Percentiles rank a stretch among this genome's conserved stretches.
Conservation (phyloP, 805 yeast genomes). For the Candida nitratophila region DNA sequence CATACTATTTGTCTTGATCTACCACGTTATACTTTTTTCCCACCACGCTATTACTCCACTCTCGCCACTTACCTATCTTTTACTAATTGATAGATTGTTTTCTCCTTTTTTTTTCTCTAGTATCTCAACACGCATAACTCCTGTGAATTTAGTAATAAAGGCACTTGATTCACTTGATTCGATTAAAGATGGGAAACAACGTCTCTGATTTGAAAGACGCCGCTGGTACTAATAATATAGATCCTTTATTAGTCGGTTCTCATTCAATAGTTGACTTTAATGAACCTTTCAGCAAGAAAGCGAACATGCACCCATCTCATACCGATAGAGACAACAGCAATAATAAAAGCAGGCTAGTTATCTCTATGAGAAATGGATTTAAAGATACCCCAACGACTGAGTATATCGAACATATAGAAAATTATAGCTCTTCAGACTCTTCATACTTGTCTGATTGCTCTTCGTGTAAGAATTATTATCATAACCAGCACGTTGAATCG, state of each 20-base stretch:
- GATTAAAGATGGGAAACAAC: slow-evolving; percentile 1
- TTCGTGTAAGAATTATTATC: not conserved
- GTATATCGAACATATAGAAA: not conserved
- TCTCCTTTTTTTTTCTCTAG: no score
- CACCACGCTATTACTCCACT: no score
- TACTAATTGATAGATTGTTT: no score
- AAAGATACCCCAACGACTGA: not conserved
- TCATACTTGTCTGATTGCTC: not conserved
- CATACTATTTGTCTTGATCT: no score
- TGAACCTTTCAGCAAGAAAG: not conserved
- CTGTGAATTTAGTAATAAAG: no score
- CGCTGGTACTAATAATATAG: not conserved
- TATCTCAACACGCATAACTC: no score
- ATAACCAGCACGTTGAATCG: not conserved
- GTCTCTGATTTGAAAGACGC: not conserved
- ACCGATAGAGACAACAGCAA: not conserved
- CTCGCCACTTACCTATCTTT: no score
- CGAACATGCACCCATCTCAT: not conserved
- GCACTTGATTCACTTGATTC: no score
- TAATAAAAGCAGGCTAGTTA: not conserved
- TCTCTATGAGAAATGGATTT: no score
- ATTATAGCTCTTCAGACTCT: not conserved
- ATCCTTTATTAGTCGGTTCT: not conserved
- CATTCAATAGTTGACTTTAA: not conserved
- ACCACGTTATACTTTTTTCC: no score